Evolutionary conservation across 306 rosid genomes (phyloP), one percentile per base, ranked within the genome.

Genomic region (Boehmeria nivea): DNA sequence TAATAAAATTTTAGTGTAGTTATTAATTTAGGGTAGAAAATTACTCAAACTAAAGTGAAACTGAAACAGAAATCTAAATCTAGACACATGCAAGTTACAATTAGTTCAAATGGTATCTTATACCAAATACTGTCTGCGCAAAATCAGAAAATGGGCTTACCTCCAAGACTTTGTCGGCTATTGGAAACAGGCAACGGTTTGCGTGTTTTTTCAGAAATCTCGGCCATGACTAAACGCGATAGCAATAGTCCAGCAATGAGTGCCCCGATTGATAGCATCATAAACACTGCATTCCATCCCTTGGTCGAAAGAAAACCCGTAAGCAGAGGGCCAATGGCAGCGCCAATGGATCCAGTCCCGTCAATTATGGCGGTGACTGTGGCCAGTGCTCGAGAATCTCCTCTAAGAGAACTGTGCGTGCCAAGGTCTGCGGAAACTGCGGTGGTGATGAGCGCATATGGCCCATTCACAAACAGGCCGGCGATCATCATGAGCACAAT

Each of bases 361-460:
- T 88, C 96, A 63, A 88, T 88, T 51, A 88, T 84, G 26, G 96
- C 85, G 36, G 89, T 82, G 20, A 88, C 96, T 0, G 96, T 88
- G 31, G 94, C 96, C 12, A 88, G 76, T 26, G 96, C 96, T 45
- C 96, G 83, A 59, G 94, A 88, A 67, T 84, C 73, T 19, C 87
- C 94, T 71, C 53, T 66, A 26, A 88, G 87, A 18, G 94, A 88
- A 52, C 75, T 63, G 44, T 84, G 96, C 1, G 94, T 80, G 6
- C 96, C 96, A 72, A 88, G 82, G 58, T 88, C 90, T 0, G 96
- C 96, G 23, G 96, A 88, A 56, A 88, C 96, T 15, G 96, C 90
- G 3, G 94, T 84, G 43, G 96, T 88, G 53, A 88, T 88, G 19
- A 88, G 96, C 34, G 96, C 82, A 69, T 84, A 88, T 18, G 96